Base-by-base conservation (phyloP, 2,329 filamentous ascomycete genomes). In the Phyllosticta citrichinensis region DNA sequence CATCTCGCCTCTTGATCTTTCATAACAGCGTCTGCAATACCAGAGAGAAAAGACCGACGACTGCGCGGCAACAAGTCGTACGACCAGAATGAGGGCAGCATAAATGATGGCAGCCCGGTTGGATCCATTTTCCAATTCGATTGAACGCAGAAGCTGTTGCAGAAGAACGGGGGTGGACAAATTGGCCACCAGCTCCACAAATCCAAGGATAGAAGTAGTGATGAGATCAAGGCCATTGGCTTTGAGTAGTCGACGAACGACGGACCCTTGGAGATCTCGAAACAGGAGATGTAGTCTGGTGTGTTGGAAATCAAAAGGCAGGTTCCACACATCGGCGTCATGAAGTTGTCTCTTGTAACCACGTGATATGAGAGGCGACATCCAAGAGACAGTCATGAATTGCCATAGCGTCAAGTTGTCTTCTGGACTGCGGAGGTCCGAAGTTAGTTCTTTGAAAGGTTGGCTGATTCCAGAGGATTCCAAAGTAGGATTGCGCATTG, bases 371-470 rank as follows among this genome's bases (percentile, higher is more conserved):
- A 96, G 74, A 0, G 91, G 87, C 0, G 79, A 77, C 75, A 96
- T 87, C 91, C 91, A 96, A 0, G 84, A 88, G 27, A 96, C 87
- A 5, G 84, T 87, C 83, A 93, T 88, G 74, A 90, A 96, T 66
- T 92, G 88, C 82, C 89, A 91, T 0, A 92, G 77, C 0, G 81
- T 88, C 24, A 96, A 71, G 64, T 88, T 85, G 66, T 96, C 91
- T 71, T 96, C 91, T 0, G 91, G 87, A 55, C 81, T 86, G 30
- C 90, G 86, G n/a, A 88, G 75, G 2, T 79, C 72, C 2, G 75
- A 78, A 0, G 80, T 85, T 1, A 88, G 84, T 4, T 73, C 64
- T 19, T 78, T 75, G 58, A 81, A 84, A 1, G 83, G 78, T 12
- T 75, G 73, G 57, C 85, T 84, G 61, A 92, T 89, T 0, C 80